phyloP scores from a whole-genome alignment of 805 yeast species.

The Pichia insulana region DNA sequence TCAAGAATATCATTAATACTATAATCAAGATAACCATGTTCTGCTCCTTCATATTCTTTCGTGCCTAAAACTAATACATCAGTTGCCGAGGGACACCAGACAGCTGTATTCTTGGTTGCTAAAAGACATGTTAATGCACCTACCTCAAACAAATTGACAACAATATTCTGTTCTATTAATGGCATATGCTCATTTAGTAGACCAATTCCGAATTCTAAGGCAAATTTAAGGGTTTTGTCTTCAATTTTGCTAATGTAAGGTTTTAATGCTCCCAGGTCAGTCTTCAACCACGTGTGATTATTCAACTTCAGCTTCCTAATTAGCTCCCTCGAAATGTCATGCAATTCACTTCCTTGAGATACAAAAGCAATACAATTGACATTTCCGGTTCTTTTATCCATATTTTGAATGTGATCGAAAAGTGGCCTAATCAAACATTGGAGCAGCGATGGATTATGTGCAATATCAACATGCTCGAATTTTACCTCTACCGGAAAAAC shows the following conservation, averaged over 20 bases:
- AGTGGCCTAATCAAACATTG: constrained; percentile 43
- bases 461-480: constrained; percentile 38
- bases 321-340: constrained; percentile 43
- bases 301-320: constrained; percentile 27
- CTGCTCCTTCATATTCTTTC: constrained; percentile 60
- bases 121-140: constrained; percentile 49
- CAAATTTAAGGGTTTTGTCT: constrained; percentile 38
- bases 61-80: constrained; percentile 64
- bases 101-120: constrained; percentile 50
- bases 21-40: constrained; percentile 62
- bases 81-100: constrained; percentile 42
- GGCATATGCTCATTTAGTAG: constrained; percentile 50
- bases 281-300: constrained; percentile 31
- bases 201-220: constrained; percentile 56
- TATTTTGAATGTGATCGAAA: constrained; percentile 32
- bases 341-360: constrained; percentile 44
- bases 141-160: constrained; percentile 42
- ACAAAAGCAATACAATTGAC: constrained; percentile 44
- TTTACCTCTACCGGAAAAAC: constrained; percentile 48
- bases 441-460: constrained; percentile 45
- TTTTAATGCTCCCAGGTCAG: constrained; percentile 32
- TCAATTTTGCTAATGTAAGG: constrained; percentile 35
- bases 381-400: constrained; percentile 24
- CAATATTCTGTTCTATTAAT: constrained; percentile 41
- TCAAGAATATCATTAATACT: constrained; percentile 55